Conservation (phyloP, 169 alveolate genomes). For the Babesia divergens region DNA sequence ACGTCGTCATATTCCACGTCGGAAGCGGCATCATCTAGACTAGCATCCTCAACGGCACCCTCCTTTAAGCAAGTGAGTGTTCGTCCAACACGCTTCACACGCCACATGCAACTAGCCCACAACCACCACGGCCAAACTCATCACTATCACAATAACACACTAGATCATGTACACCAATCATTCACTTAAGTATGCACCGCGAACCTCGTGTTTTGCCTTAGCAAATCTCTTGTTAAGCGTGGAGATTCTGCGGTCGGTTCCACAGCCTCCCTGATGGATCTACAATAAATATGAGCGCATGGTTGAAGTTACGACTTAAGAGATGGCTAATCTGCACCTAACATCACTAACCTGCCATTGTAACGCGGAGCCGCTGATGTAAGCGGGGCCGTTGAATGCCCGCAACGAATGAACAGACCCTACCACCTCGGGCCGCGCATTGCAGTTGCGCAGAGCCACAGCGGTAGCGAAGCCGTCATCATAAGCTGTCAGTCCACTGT, state of each 20-base stretch:
- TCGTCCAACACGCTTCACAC: constrained; percentile 16
- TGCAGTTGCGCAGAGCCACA: constrained; percentile 3
- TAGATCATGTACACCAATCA: not conserved
- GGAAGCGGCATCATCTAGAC: not conserved
- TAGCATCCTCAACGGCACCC: not conserved
- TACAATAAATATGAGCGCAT: too few species aligned
- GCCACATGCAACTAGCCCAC: constrained; percentile 44
- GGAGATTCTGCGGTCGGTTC: not conserved
- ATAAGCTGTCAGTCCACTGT: not conserved
- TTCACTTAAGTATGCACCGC: constrained; percentile 11
- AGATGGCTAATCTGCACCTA: too few species aligned
- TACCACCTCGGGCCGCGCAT: not conserved
- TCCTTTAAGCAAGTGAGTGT: constrained; percentile 42
- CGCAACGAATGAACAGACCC: not conserved
- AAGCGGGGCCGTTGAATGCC: constrained; percentile 1
- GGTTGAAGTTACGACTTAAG: too few species aligned
- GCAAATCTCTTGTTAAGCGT: not conserved
- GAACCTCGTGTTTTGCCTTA: constrained; percentile 31
- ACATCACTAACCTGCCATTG: constrained; percentile 7
- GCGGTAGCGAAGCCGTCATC: not conserved
- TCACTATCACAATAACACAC: not conserved
- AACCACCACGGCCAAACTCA: constrained; percentile 1
- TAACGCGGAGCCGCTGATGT: constrained; percentile 1
- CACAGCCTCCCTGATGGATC: too few species aligned
- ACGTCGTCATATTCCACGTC: constrained; percentile 38